Evolutionary conservation across 2,329 filamentous ascomycete species (phyloP), one percentile per base, ranked within the genome.

Genomic region (Colletotrichum falcatum): DNA sequence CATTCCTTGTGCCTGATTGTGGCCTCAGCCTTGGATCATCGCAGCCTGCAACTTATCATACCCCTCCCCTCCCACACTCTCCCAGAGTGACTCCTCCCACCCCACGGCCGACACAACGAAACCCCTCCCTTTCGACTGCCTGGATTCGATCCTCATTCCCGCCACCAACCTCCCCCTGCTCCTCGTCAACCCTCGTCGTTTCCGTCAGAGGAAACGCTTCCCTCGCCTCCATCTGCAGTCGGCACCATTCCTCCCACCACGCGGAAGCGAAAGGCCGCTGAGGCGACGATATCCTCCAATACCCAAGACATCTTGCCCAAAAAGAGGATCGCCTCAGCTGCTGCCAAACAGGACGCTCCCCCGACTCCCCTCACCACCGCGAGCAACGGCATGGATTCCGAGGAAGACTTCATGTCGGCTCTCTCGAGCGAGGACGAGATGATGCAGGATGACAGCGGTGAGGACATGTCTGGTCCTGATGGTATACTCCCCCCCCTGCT

Each of bases 321-420:
- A 74, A 90, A 89, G 83, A 87, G 84, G 82, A 79, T 85, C 79
- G 85, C 85, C 84, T 88, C 87, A 83, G 85, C 84, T 76, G 85
- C 84, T 76, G 82, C 83, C 79, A 71, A 74, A 46, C 73, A 75
- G 55, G 61, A 72, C 69, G 73, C 75, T 54, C 89, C 90, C 28
- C 87, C 88, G 20, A 89, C 88, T 6, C 87, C 88, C 35, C 80
- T 87, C 70, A 90, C 88, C 59, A 83, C 80, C n/a, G 78, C 78
- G 28, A 85, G 83, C 61, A 84, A 84, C 80, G 88, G 85, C 73
- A 98, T 98, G 95, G 94, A 97, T 83, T 98, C 95, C 11, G 95
- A 98, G 76, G 94, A 98, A 78, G 95, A 98, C 71, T 95, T 95
- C 81, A 92, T 96, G 88, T 97, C 93, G 76, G 90, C 91, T 78